Conservation (phyloP, 2,329 filamentous ascomycete species). For the Exophiala calicioides region DNA sequence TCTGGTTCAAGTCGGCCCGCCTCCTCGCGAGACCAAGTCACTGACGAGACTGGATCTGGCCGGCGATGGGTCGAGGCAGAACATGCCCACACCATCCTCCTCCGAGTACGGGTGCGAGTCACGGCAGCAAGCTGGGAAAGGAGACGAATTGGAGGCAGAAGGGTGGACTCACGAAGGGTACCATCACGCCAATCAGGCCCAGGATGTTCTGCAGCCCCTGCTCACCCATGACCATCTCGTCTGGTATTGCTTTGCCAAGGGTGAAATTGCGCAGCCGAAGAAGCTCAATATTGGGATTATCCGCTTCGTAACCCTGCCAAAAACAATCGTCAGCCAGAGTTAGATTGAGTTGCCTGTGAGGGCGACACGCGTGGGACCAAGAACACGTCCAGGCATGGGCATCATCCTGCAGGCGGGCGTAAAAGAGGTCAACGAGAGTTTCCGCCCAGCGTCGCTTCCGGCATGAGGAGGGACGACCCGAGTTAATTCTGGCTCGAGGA, state of each 20-base stretch:
- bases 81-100: conserved; percentile 2
- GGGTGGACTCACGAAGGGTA: conserved; percentile 70
- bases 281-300: conserved; percentile 77
- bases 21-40: conserved; percentile 1
- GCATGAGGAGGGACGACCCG: conserved; percentile 17
- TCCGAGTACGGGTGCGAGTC: conserved; percentile 8
- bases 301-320: conserved; percentile 68
- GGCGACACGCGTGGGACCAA: background rate
- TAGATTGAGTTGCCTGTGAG: background rate
- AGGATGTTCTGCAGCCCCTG: conserved; percentile 66
- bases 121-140: conserved; percentile 10
- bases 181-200: conserved; percentile 66
- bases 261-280: conserved; percentile 80
- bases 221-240: conserved; percentile 63
- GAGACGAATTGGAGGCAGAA: conserved; percentile 27
- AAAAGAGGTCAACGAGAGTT: no score
- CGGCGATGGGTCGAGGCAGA: conserved; percentile 4
- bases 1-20: conserved; percentile 11
- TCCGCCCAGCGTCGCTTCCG: conserved; percentile 4
- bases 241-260: conserved; percentile 65
- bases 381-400: no score
- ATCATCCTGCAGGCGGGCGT: no score
- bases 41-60: conserved; percentile 6
- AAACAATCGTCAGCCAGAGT: conserved; percentile 12
- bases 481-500: conserved; percentile 15